Conservation (phyloP, 2,329 filamentous ascomycete species). For the Trichothecium sympodiale region DNA sequence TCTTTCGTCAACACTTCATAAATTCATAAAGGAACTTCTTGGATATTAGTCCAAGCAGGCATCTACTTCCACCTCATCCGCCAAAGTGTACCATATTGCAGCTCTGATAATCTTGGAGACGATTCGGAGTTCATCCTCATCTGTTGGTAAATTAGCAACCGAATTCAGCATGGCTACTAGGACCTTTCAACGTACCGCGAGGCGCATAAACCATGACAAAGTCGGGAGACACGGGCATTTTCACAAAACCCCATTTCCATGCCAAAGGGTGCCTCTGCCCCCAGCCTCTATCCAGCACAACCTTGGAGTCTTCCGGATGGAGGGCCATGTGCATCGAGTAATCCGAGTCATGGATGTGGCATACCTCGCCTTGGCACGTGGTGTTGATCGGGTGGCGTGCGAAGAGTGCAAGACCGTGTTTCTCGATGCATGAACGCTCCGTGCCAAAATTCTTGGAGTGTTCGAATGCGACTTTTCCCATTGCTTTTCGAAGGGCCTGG, state of each 20-base stretch:
- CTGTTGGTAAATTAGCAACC: constrained; percentile 15
- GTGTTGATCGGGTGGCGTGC: constrained; percentile 52
- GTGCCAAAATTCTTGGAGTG: constrained; percentile 41
- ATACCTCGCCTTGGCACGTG: constrained; percentile 71
- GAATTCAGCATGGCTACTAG: neutral
- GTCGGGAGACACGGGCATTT: constrained; percentile 58
- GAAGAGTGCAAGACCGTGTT: constrained; percentile 70
- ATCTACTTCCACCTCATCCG: constrained; percentile 19
- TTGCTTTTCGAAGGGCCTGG: constrained; percentile 37
- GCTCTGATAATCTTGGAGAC: constrained; percentile 62
- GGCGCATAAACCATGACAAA: constrained; percentile 82
- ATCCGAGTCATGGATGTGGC: constrained; percentile 68
- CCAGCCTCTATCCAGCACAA: constrained; percentile 67
- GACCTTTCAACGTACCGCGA: constrained; percentile 28
- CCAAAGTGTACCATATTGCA: constrained; percentile 55
- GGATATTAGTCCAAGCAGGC: neutral
- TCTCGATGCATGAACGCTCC: constrained; percentile 68
- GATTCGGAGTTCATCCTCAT: constrained; percentile 54
- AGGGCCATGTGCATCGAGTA: constrained; percentile 70
- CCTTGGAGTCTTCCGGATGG: constrained; percentile 64
- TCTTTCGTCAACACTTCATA: no score
- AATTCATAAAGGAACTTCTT: neutral
- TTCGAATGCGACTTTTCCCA: constrained; percentile 38
- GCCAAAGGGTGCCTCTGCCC: constrained; percentile 62
- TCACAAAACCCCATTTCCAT: constrained; percentile 49